Percentiles rank a stretch among this genome's conserved stretches.
Conservation (phyloP, 2,329 filamentous ascomycete genomes). For the Calonectria montana region DNA sequence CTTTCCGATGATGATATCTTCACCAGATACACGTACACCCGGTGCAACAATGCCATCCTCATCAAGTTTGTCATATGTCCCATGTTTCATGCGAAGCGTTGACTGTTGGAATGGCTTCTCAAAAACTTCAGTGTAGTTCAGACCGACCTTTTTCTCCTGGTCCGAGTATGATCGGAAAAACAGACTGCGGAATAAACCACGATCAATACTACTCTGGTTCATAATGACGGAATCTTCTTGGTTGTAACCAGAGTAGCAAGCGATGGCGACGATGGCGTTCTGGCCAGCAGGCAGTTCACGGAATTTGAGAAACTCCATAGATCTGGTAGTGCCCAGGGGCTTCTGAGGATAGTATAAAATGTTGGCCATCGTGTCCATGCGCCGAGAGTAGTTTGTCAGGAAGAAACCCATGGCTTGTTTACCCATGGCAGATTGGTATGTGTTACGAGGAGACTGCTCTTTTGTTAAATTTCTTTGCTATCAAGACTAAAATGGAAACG, state of each 20-base stretch:
- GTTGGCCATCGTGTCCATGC: conserved; percentile 99
- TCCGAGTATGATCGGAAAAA: conserved; percentile 99
- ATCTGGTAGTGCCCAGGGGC: conserved; percentile 92
- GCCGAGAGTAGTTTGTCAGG: conserved; percentile 94
- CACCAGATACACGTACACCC: conserved; percentile 93
- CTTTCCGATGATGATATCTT: conserved; percentile 99
- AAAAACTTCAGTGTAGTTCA: conserved; percentile 92
- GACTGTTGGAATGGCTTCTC: conserved; percentile 93
- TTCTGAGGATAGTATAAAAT: conserved; percentile 99
- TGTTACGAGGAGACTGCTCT: conserved; percentile 92
- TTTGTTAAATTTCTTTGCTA: conserved; percentile 15
- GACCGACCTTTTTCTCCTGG: conserved; percentile 94
- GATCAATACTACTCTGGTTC: conserved; percentile 99
- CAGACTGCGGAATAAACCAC: conserved; percentile 94
- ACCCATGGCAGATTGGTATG: conserved; percentile 99
- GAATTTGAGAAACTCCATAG: conserved; percentile 99
- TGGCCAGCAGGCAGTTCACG: conserved; percentile 95
- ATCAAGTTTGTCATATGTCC: conserved; percentile 97
- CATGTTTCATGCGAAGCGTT: conserved; percentile 92
- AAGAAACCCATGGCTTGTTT: conserved; percentile 99
- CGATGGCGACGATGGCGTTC: conserved; percentile 98
- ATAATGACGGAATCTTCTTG: conserved; percentile 99
- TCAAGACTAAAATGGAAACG: neutral
- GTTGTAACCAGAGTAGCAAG: conserved; percentile 98
- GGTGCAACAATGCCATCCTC: conserved; percentile 95